These are phyloP conservation scores for Kalmusia sp. DNA, from an alignment of 2,329 filamentous ascomycete genomes.

Conservation along the genomic window DNA sequence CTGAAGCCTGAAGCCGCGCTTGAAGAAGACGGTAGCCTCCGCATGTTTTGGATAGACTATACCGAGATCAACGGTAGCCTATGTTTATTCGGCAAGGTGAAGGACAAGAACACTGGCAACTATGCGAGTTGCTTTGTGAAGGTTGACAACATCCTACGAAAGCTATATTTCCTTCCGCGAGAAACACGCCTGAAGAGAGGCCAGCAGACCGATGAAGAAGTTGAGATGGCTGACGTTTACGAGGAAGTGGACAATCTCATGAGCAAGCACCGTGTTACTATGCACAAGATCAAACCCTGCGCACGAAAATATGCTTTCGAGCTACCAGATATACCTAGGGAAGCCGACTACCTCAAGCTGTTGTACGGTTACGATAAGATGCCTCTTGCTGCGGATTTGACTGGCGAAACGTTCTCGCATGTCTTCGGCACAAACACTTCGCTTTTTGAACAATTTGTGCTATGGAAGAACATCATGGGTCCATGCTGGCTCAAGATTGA, in stretches of 20 bases:
- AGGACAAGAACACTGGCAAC: conserved; percentile 79
- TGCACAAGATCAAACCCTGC: conserved; percentile 93
- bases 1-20: conserved; percentile 82
- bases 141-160: conserved; percentile 90
- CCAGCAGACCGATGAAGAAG: conserved; percentile 74
- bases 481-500: conserved; percentile 96
- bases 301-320: conserved; percentile 96
- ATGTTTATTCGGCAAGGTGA: conserved; percentile 94
- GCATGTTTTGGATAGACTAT: conserved; percentile 98
- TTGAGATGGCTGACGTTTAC: conserved; percentile 90
- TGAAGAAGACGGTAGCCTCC: conserved; percentile 90
- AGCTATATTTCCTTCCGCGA: conserved; percentile 90
- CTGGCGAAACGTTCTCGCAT: conserved; percentile 89
- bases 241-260: conserved; percentile 87
- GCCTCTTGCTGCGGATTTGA: conserved; percentile 71
- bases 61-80: conserved; percentile 89
- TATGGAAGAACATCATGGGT: conserved; percentile 99
- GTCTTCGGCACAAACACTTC: conserved; percentile 94
- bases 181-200: conserved; percentile 66
- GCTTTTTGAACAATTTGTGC: conserved; percentile 95
- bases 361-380: conserved; percentile 92
- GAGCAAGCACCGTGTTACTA: conserved; percentile 81
- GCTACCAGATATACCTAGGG: conserved; percentile 82
- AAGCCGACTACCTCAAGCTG: conserved; percentile 92
- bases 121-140: conserved; percentile 96